phyloP scores from a whole-genome alignment of 305 asterid species.

The Plantago coronopus region DNA sequence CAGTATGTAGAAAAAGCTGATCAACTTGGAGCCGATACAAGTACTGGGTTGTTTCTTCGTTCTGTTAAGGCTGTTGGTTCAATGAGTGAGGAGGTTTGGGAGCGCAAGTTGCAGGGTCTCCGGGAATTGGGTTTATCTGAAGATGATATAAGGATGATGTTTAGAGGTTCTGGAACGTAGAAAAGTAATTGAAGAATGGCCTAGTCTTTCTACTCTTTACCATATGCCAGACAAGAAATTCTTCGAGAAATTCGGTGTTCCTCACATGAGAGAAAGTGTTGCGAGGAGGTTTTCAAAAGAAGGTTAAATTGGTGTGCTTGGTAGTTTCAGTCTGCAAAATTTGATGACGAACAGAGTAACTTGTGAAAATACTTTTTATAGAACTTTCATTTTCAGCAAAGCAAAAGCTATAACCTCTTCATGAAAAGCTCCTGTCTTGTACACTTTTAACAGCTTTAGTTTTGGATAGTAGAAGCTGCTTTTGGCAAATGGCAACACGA shows the following conservation, averaged over 20 bases:
- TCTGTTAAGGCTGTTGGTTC: neutral
- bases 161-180: constrained; percentile 24
- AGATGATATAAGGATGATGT: constrained; percentile 17
- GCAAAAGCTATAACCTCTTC: too few species aligned
- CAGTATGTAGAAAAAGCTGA: constrained; percentile 20
- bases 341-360: too few species aligned
- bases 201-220: constrained; percentile 11
- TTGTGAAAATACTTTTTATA: too few species aligned
- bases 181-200: constrained; percentile 20
- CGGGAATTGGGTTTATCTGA: constrained; percentile 3
- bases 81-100: neutral
- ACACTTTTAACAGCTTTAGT: too few species aligned
- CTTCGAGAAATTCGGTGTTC: constrained; percentile 17
- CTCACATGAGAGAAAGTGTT: constrained; percentile 9
- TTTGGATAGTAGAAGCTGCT: too few species aligned
- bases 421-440: too few species aligned
- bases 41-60: constrained; percentile 1
- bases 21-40: constrained; percentile 19
- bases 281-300: neutral
- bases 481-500: too few species aligned
- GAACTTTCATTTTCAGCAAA: too few species aligned
- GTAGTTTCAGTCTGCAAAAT: too few species aligned
- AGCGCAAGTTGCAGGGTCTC: neutral
- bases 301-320: neutral
- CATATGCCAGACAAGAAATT: constrained; percentile 9